Percentiles rank a stretch among this genome's conserved stretches.
Conservation (phyloP, 805 yeast genomes). For the Candida coquimbonensis region DNA sequence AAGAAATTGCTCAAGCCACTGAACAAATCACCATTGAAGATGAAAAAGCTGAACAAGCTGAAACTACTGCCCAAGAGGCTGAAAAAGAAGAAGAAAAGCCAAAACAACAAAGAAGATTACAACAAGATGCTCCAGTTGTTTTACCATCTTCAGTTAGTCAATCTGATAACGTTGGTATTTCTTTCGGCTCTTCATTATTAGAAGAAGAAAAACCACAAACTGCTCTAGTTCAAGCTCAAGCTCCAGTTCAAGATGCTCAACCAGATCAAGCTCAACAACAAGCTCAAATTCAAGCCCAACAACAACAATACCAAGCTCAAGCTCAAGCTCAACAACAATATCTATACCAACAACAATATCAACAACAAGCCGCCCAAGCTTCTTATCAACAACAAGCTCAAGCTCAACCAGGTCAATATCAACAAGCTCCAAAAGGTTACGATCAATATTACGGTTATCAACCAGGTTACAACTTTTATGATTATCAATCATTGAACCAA, state of each 20-base stretch:
- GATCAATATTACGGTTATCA: conserved; percentile 23
- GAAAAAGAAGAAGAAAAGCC: conserved; percentile 19
- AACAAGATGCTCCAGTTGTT: conserved; percentile 40
- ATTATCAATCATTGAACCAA: conserved; percentile 11
- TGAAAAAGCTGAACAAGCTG: conserved; percentile 13
- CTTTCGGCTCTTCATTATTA: conserved; percentile 53
- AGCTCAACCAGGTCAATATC: conserved; percentile 9
- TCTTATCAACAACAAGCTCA: conserved; percentile 15
- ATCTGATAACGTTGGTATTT: conserved; percentile 41
- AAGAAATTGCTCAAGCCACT: neutral
- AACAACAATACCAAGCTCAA: conserved; percentile 12
- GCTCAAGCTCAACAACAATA: conserved; percentile 9
- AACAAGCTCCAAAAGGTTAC: conserved; percentile 26
- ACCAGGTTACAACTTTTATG: conserved; percentile 9
- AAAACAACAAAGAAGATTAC: conserved; percentile 28
- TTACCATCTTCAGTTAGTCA: conserved; percentile 40
- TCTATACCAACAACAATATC: conserved; percentile 5
- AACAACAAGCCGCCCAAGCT: conserved; percentile 10
- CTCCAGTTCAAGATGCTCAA: conserved; percentile 7
- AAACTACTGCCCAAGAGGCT: conserved; percentile 11
- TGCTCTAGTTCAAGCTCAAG: conserved; percentile 1
- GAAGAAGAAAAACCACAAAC: conserved; percentile 23
- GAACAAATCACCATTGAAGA: conserved; percentile 17
- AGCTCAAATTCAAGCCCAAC: conserved; percentile 15
- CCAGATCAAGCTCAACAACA: conserved; percentile 17